Base-by-base conservation (phyloP, 805 yeast species). In the Zygotorulaspora florentina region DNA sequence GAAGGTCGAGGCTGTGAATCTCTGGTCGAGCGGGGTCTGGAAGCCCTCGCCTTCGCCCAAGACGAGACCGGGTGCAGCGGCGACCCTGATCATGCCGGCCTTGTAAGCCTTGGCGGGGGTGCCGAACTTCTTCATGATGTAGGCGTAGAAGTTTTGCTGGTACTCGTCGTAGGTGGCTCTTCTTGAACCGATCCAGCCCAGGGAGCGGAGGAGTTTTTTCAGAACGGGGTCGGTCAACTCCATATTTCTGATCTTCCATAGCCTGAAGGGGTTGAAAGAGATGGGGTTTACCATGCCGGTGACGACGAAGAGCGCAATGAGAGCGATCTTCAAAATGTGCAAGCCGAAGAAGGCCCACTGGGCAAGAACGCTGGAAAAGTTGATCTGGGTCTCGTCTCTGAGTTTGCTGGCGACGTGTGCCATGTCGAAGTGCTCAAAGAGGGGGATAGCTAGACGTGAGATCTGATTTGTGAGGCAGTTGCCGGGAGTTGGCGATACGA, bases 161-260 rank as follows among this genome's bases (percentile, higher is more conserved):
- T 83, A 91, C 52, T 80, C 88, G 33, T 79, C 84, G 23, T 79
- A 69, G 16, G 83, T 75, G 11, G 84, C 84, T 55, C 82, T 81
- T 65, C 82, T 84, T 18, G 93, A 76, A 43, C 96, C 96, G n/a
- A 96, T 88, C 98, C 98, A 93, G 40, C 98, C 98, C 54, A 90
- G 69, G 3, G 67, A 66, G 28, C 80, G 54, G 56, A 90, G 74
- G 47, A 76, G 71, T 18, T 64, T 62, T 52, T 59, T 72, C 54
- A 60, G 56, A 53, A 60, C 62, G 16, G 62, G 53, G 4, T 52
- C 50, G 23, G 55, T 41, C 16, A 58, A 27, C 42, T 65, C 66
- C 55, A 57, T 65, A 43, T 48, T 66, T 45, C 62, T 70, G 54
- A 61, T 61, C 52, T 55, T 44, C 43, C 62, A 60, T 33, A 61